These are phyloP conservation scores for Verbascum thapsus DNA, from an alignment of 257 asterid genomes.

Conservation along the genomic window DNA sequence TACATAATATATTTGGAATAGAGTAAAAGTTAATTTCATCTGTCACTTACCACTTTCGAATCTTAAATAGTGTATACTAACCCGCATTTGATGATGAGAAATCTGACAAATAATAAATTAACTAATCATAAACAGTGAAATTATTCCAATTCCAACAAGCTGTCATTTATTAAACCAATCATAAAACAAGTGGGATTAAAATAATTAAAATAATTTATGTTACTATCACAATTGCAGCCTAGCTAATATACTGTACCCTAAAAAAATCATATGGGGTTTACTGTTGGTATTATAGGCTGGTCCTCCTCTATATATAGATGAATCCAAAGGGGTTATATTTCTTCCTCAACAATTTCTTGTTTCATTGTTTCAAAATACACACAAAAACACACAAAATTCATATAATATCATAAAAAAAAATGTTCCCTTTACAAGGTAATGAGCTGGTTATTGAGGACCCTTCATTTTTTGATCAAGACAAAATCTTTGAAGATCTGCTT, in stretches of 20 bases:
- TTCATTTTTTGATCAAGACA: constrained; percentile 18
- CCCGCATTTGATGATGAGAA: too few species aligned
- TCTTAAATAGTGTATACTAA: too few species aligned
- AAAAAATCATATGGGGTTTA: constrained; percentile 8
- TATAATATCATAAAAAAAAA: background rate
- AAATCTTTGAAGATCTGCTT: constrained; percentile 27
- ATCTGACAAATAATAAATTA: background rate
- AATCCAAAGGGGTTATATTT: too few species aligned
- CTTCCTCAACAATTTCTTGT: too few species aligned
- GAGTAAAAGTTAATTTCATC: too few species aligned
- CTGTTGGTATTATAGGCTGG: constrained; percentile 27
- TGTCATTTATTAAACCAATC: background rate
- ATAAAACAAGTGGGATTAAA: too few species aligned
- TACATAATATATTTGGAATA: too few species aligned
- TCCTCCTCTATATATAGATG: constrained; percentile 1
- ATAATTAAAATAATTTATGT: too few species aligned
- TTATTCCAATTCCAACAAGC: background rate
- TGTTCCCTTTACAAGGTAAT: constrained; percentile 26
- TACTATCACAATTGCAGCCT: too few species aligned
- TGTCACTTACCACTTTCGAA: too few species aligned
- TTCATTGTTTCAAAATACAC: too few species aligned
- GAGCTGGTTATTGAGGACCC: constrained; percentile 14
- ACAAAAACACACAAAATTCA: too few species aligned
- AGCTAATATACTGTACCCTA: constrained; percentile 1
- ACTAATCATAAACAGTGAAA: background rate